Evolutionary conservation across 2,329 filamentous ascomycete genomes (phyloP).

Genomic region (Alternaria tenuissima): DNA sequence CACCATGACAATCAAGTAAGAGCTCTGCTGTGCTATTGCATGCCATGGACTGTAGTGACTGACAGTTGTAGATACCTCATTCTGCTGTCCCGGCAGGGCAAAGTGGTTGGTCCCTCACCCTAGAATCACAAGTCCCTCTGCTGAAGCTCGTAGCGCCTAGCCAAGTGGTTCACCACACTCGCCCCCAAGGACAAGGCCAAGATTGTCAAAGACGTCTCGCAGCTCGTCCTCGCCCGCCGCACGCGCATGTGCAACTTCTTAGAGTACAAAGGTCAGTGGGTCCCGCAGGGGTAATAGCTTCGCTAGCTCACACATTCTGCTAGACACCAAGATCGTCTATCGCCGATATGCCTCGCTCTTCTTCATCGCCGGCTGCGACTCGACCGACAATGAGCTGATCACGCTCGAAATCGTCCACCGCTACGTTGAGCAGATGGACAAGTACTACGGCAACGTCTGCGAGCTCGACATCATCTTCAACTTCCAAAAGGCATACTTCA

Average conservation of each 20-base stretch:
- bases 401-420: conserved; percentile 98
- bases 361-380: conserved; percentile 97
- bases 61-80: conserved; percentile 81
- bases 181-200: conserved; percentile 99
- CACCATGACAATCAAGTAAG: conserved; percentile 65
- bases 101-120: conserved; percentile 78
- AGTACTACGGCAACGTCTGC: conserved; percentile 99
- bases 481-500: conserved; percentile 99
- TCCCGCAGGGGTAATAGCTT: conserved; percentile 20
- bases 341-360: conserved; percentile 98
- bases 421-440: conserved; percentile 99
- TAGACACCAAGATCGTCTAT: conserved; percentile 98
- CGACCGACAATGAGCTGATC: conserved; percentile 98
- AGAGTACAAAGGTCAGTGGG: conserved; percentile 87
- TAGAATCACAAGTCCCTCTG: conserved; percentile 32
- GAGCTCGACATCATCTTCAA: conserved; percentile 99
- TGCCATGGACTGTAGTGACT: not conserved
- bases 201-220: conserved; percentile 99
- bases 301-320: conserved; percentile 37
- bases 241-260: conserved; percentile 99
- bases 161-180: conserved; percentile 99
- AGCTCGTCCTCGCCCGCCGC: conserved; percentile 92
- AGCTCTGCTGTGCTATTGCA: not conserved
- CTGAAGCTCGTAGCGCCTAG: conserved; percentile 75
- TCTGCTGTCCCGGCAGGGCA: conserved; percentile 95